Base-by-base conservation (phyloP, 441 rosid genomes). In the Iberis amara region DNA sequence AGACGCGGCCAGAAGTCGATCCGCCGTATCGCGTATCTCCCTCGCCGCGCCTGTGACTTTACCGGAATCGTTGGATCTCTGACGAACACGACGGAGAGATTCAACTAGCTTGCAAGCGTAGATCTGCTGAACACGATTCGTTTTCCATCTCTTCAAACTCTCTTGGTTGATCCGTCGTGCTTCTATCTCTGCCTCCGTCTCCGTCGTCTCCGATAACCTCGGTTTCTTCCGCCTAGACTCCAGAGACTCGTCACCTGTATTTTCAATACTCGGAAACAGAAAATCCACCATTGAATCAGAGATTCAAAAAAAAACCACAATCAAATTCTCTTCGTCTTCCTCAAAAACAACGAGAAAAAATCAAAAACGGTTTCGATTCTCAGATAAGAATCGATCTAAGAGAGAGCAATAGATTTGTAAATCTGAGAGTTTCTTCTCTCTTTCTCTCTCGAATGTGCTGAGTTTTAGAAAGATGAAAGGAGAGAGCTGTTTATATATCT, bases 81-180 rank as follows among this genome's bases (percentile, higher is more conserved):
- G 71, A 21, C 76, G 73, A 50, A 65, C 36, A 55, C 77, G 60
- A 6, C 73, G 75, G 4, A 83, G 69, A 32, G 86, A 79, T 28
- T 73, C 72, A 14, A 68, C n/a, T 62, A 83, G 90, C 48, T 73
- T 83, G 11, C 39, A 55, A 30, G 80, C 57, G 72, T 80, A 82
- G 78, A 73, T 75, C 84, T 73, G 82, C 11, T 74, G 86, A 5
- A 59, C 72, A 5, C 72, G 53, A 7, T 59, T 64, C 36, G 82
- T 74, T 64, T 64, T 65, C 89, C 89, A 82, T 56, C 72, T 64
- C 52, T 64, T 69, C 3, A 48, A 27, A 30, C 52, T 48, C 8
- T 57, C 55, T 23, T 67, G 42, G 37, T 55, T 43, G 42, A 42
- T 35, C 13, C 53, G 55, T 10, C 4, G 47, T 28, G 57, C 32